A percentile compares a stretch with the other conserved stretches of the same genome.
These are phyloP conservation scores for Sistotremastrum niveocremeum DNA, from an alignment of 768 basidiomycete genomes.

Conservation along the genomic window DNA sequence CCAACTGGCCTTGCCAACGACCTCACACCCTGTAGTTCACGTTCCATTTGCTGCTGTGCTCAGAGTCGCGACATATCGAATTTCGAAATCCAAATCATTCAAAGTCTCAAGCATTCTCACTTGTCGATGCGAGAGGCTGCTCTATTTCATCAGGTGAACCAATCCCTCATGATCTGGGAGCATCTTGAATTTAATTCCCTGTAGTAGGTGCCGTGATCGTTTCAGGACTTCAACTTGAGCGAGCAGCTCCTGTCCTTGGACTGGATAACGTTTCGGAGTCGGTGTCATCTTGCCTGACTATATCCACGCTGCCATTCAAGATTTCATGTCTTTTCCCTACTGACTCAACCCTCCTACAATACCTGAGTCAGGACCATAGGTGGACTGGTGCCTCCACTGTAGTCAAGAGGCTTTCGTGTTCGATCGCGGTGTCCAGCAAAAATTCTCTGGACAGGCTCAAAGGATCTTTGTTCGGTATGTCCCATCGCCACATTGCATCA, in stretches of 20 bases:
- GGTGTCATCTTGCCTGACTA: slow-evolving; percentile 16
- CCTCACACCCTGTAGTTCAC: neutral
- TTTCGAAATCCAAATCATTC: slow-evolving; percentile 3
- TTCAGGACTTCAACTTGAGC: neutral
- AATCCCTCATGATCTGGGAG: slow-evolving; percentile 9
- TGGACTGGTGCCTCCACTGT: slow-evolving; percentile 10
- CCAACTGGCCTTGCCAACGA: neutral
- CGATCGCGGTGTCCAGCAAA: slow-evolving; percentile 7
- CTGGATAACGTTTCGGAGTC: slow-evolving; percentile 17
- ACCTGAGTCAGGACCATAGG: slow-evolving; percentile 13
- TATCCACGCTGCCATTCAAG: slow-evolving; percentile 14
- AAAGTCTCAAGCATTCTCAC: slow-evolving; percentile 1
- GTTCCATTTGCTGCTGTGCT: neutral
- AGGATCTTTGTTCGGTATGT: slow-evolving; percentile 13
- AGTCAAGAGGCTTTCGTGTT: too few species aligned
- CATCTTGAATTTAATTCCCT: slow-evolving; percentile 6
- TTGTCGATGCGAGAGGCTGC: too few species aligned
- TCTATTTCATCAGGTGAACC: too few species aligned
- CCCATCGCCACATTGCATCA: slow-evolving; percentile 16
- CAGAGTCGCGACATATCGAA: slow-evolving; percentile 6
- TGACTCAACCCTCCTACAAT: slow-evolving; percentile 16
- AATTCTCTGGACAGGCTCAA: slow-evolving; percentile 12
- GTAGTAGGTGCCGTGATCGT: neutral
- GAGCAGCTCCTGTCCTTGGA: slow-evolving; percentile 10
- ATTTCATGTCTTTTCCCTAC: slow-evolving; percentile 15